phyloP scores from a whole-genome alignment of 2,329 filamentous ascomycete species.

The Rhynchosporium graminicola region DNA sequence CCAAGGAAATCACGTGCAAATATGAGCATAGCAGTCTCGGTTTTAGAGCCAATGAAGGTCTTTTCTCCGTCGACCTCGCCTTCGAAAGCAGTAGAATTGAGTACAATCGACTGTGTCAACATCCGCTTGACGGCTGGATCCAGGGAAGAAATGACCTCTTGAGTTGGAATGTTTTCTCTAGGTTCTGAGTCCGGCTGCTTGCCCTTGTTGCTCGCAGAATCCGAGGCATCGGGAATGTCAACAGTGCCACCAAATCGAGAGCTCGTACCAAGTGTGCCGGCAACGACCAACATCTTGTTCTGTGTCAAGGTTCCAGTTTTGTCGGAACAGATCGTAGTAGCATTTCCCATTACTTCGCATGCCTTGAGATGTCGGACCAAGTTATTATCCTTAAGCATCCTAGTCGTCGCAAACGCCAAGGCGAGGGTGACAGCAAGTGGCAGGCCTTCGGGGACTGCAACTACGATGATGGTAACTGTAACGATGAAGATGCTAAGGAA shows the following conservation, averaged over 20 bases:
- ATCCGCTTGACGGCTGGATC: slow-evolving; percentile 41
- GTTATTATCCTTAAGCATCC: slow-evolving; percentile 70
- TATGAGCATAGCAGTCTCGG: slow-evolving; percentile 71
- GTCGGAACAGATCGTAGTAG: slow-evolving; percentile 76
- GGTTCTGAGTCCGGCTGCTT: slow-evolving; percentile 31
- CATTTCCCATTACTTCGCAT: slow-evolving; percentile 72
- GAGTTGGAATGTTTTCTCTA: slow-evolving; percentile 34
- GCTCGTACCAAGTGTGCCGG: slow-evolving; percentile 64
- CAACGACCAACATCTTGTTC: slow-evolving; percentile 76
- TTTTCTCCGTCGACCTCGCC: slow-evolving; percentile 59
- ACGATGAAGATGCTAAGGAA: slow-evolving; percentile 65
- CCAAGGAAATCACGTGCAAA: slow-evolving; percentile 68
- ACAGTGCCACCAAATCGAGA: slow-evolving; percentile 51
- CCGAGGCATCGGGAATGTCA: slow-evolving; percentile 35
- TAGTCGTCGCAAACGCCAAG: slow-evolving; percentile 65
- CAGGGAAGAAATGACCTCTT: slow-evolving; percentile 38
- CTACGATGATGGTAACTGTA: slow-evolving; percentile 66
- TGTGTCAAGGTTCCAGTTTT: slow-evolving; percentile 76
- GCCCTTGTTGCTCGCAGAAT: slow-evolving; percentile 32
- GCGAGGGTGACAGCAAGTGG: slow-evolving; percentile 69
- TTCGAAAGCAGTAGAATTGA: slow-evolving; percentile 72
- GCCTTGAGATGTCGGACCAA: slow-evolving; percentile 67
- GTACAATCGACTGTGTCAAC: slow-evolving; percentile 62
- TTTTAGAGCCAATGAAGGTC: slow-evolving; percentile 74
- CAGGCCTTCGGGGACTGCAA: slow-evolving; percentile 68